Conservation (phyloP, 805 yeast genomes). For the Huiozyma naganishii region DNA sequence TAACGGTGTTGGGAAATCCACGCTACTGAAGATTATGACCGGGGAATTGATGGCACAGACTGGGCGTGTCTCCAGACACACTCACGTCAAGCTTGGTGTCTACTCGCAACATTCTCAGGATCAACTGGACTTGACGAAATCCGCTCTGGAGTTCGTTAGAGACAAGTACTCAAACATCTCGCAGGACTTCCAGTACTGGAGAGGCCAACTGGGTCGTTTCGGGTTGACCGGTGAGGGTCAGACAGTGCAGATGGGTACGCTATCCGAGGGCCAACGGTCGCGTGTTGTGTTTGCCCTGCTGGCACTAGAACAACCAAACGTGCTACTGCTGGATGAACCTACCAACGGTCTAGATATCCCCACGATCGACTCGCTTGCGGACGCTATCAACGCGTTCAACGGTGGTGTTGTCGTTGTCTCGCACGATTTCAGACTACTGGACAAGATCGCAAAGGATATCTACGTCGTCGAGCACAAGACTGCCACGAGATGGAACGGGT, state of each 20-base stretch:
- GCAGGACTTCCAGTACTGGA: constrained; percentile 98
- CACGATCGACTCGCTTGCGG: constrained; percentile 95
- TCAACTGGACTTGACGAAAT: constrained; percentile 90
- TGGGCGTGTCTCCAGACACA: constrained; percentile 95
- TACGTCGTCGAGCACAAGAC: constrained; percentile 92
- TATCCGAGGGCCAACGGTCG: constrained; percentile 98
- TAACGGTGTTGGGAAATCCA: constrained; percentile 98
- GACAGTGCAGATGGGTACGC: constrained; percentile 96
- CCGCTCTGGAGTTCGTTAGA: constrained; percentile 93
- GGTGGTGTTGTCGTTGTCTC: constrained; percentile 99
- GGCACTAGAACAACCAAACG: constrained; percentile 92
- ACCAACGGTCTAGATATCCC: constrained; percentile 98
- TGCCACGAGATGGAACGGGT: constrained; percentile 93
- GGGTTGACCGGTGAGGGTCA: constrained; percentile 99
- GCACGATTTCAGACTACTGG: constrained; percentile 96
- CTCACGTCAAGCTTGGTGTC: constrained; percentile 96
- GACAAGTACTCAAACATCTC: constrained; percentile 83
- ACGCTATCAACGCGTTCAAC: constrained; percentile 84
- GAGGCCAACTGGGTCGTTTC: constrained; percentile 94
- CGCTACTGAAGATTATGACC: constrained; percentile 91
- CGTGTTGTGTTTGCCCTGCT: constrained; percentile 95
- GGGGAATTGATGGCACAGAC: constrained; percentile 82
- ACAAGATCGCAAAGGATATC: constrained; percentile 94
- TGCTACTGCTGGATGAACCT: constrained; percentile 95
- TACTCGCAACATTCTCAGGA: constrained; percentile 99